Evolutionary conservation across 441 rosid species (phyloP), one percentile per base, ranked within the genome.

Genomic region (Pelargonium fulgidum): DNA sequence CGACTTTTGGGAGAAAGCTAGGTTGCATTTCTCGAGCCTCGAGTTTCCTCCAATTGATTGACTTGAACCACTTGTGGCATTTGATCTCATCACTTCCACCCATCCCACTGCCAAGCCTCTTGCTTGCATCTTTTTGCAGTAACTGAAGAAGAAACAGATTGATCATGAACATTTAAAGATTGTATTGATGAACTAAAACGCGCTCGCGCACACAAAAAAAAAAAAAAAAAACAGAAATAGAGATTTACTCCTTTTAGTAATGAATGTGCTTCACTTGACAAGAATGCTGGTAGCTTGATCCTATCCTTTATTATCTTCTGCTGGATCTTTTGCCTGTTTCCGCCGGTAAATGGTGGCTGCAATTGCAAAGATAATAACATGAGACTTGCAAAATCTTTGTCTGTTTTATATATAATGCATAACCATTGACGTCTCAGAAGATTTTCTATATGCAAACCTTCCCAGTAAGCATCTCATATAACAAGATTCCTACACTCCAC

Each of bases 391-490:
- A 44, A 7, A 44, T 44, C 10, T 2, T 5, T 9, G 12, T 6
- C 10, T 44, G 2, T 7, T 44, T 7, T 7, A 44, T 44, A 7
- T 44, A 2, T 42, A 42, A 42, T 1, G 1, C 1, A 42, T 0
- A 0, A 64, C 61, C 62, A 22, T 22, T 22, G 24, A 22, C 24
- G 24, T 22, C 24, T 22, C 24, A 22, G 24, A 22, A 22, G 24
- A 22, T 22, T 22, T 22, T 22, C 24, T 22, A 14, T 67, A 61
- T 44, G 17, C 70, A 71, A 67, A 91, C 97, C 94, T 89, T 79
- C 62, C 91, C 97, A 2, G 93, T 93, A 48, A 91, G 96, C 97
- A 93, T 93, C 82, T 93, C 99, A 81, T 81, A 88, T 52, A 91
- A 72, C 47, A 93, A 78, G 77, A 89, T 78, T 39, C 99, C 99